These are phyloP conservation scores for Diaporthe australafricana DNA, from an alignment of 2,329 filamentous ascomycete genomes.

Conservation along the genomic window DNA sequence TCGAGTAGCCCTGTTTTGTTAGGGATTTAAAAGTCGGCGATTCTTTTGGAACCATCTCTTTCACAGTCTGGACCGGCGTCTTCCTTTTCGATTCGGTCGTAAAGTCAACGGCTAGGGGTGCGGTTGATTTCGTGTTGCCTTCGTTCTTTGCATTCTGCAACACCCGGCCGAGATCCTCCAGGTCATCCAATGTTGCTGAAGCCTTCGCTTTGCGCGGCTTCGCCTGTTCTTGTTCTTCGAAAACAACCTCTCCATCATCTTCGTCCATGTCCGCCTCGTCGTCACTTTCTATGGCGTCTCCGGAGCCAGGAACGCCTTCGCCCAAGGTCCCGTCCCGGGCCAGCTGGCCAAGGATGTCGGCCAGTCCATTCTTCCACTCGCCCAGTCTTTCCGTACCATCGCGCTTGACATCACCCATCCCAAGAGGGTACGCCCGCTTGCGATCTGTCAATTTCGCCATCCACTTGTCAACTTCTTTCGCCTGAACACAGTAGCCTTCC, in stretches of 20 bases:
- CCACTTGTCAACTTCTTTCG: conserved; percentile 91
- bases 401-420: conserved; percentile 86
- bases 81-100: conserved; percentile 65
- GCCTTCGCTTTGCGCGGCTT: conserved; percentile 56
- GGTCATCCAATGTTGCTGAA: conserved; percentile 72
- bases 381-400: conserved; percentile 74
- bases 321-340: conserved; percentile 69
- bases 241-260: conserved; percentile 63
- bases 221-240: conserved; percentile 59
- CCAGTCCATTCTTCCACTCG: conserved; percentile 83
- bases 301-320: conserved; percentile 80
- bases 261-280: conserved; percentile 75
- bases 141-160: conserved; percentile 61
- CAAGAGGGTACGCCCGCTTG: conserved; percentile 89
- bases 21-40: conserved; percentile 90
- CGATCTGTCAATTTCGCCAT: conserved; percentile 93
- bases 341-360: conserved; percentile 75
- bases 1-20: conserved; percentile 96
- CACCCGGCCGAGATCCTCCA: conserved; percentile 84
- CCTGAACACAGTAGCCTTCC: conserved; percentile 93
- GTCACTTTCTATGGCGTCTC: conserved; percentile 86
- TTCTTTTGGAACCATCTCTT: conserved; percentile 94
- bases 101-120: conserved; percentile 85
- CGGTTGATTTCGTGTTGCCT: conserved; percentile 46
- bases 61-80: conserved; percentile 62